phyloP scores from a whole-genome alignment of 441 rosid genomes.

The Bruguiera hainesii region DNA sequence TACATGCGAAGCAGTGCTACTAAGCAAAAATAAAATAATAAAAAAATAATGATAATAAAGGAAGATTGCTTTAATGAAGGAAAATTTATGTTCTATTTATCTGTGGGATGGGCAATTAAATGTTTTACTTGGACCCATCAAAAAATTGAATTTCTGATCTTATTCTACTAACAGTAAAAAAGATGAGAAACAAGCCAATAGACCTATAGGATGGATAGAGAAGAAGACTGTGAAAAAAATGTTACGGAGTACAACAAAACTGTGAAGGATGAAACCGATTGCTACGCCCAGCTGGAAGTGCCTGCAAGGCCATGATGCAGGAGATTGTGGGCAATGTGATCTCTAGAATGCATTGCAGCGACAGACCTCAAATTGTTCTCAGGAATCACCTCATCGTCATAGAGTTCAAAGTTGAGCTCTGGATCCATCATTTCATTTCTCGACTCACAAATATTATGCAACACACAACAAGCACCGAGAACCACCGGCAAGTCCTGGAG shows the following conservation, averaged over 20 bases:
- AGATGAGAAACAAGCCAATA: neutral
- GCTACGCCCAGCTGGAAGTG: constrained; percentile 3
- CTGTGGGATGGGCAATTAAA: neutral
- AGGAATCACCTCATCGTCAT: constrained; percentile 55
- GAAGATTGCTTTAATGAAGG: no score
- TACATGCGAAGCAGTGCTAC: neutral
- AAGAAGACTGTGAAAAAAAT: neutral
- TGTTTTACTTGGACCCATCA: neutral
- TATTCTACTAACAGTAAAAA: neutral
- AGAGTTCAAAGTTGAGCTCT: constrained; percentile 41
- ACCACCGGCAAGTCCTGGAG: constrained; percentile 65
- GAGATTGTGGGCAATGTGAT: constrained; percentile 66
- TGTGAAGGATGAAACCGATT: neutral
- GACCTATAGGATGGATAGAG: no score
- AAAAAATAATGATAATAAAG: neutral
- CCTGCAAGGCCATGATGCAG: constrained; percentile 65
- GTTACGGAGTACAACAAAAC: neutral
- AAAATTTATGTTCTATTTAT: no score
- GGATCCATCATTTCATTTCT: constrained; percentile 46
- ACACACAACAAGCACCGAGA: constrained; percentile 73
- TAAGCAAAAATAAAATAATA: neutral
- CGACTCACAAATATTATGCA: constrained; percentile 73
- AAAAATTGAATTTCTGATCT: neutral
- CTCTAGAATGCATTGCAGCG: constrained; percentile 42
- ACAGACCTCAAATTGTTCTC: constrained; percentile 46